Base-by-base conservation (phyloP, 2,329 filamentous ascomycete genomes). In the Lachnum nothofagi region DNA sequence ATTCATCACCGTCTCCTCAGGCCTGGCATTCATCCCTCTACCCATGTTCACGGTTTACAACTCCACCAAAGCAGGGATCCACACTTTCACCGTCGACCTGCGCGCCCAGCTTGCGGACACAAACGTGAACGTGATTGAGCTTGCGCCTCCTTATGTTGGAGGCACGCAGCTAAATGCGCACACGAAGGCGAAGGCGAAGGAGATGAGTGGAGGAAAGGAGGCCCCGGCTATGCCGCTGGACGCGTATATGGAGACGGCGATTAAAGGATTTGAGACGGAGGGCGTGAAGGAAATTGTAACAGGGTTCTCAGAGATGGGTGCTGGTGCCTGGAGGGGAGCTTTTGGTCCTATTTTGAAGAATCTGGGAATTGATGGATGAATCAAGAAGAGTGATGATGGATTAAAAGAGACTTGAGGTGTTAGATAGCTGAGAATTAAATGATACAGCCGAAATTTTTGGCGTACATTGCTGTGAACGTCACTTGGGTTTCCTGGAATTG, bases 141-240 rank as follows among this genome's bases (percentile, higher is more conserved):
- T 70, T n/a, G 62, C 61, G 1, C 65, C 67, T 3, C 67, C 67
- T 6, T 68, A 68, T 49, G 63, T 67, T n/a, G n/a, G n/a, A 3
- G 65, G 63, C 23, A 70, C 68, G 1, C 63, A 57, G 1, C 48
- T 70, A 1, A 66, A 69, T 43, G 52, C 48, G 16, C 59, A 49
- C 16, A 58, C 61, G 44, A 55, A 60, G 19, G 60, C 60, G 4
- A 27, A 33, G 16, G 46, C 46, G 4, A 51, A 50, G 9, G 56
- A 54, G 25, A 41, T 54, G 29, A 52, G 56, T 31, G 59, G 60
- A 7, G 62, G 57, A 0, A 60, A 61, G 12, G 57, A 57, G 0
- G 46, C 54, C 25, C 55, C 47, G 12, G 52, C 66, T 2, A 68
- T 69, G 60, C 49, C 61, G 24, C 44, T 68, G 47, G 52, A 59